These are phyloP conservation scores for Geranium brycei DNA, from an alignment of 345 rosid species.

Conservation along the genomic window DNA sequence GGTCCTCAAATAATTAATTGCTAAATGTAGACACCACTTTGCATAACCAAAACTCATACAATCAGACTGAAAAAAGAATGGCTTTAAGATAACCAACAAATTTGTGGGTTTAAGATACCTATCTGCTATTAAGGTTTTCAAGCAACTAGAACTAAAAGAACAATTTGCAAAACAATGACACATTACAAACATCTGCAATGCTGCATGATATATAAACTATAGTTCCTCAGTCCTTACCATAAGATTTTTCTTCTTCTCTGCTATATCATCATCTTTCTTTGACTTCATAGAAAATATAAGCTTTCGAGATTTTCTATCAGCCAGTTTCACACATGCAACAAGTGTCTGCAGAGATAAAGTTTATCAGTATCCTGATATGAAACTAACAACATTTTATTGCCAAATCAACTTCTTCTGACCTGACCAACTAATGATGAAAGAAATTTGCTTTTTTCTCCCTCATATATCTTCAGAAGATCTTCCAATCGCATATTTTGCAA, in stretches of 20 bases:
- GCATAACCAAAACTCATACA: not conserved
- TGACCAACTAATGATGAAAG: conserved; percentile 77
- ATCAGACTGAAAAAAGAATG: no score
- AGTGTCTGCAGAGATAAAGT: conserved; percentile 42
- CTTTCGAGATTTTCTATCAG: conserved; percentile 54
- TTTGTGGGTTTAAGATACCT: not conserved
- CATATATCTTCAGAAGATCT: conserved; percentile 71
- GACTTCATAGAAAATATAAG: conserved; percentile 72
- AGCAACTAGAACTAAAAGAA: not conserved
- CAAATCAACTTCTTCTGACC: conserved; percentile 32
- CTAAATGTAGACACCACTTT: not conserved
- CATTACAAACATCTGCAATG: not conserved
- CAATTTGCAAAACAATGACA: not conserved
- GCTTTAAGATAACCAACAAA: no score
- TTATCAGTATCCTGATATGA: conserved; percentile 2
- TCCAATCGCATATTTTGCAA: conserved; percentile 64
- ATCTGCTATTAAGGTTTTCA: not conserved
- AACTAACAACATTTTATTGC: conserved; percentile 6
- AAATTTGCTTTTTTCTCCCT: conserved; percentile 74
- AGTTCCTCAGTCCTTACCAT: conserved; percentile 55
- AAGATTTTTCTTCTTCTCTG: conserved; percentile 60
- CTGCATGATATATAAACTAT: not conserved
- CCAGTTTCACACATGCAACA: conserved; percentile 44
- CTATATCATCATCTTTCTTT: conserved; percentile 58
- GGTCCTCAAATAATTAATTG: not conserved